phyloP scores from a whole-genome alignment of 2,329 filamentous ascomycete genomes.

The Diaporthe sp. region DNA sequence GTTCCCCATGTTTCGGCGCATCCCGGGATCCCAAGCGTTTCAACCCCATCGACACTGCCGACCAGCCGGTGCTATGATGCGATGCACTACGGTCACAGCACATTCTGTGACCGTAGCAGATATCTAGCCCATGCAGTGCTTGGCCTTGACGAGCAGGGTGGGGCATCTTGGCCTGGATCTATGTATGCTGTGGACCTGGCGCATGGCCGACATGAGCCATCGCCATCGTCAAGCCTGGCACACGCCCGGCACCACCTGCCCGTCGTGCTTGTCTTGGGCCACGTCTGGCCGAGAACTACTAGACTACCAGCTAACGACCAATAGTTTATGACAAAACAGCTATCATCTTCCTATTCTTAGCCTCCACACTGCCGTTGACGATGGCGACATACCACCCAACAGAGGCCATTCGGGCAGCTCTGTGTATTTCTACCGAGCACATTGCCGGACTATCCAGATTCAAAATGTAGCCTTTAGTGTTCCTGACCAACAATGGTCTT shows the following conservation, averaged over 20 bases:
- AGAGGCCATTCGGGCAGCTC: background rate
- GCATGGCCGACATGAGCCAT: background rate
- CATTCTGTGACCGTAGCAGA: slow-evolving; percentile 1
- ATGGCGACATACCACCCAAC: too few species aligned
- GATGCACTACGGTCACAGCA: background rate
- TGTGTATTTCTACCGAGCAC: background rate
- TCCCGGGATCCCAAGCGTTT: slow-evolving; percentile 19
- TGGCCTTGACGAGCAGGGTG: background rate
- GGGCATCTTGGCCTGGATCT: background rate
- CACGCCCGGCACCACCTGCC: background rate
- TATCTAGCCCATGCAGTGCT: slow-evolving; percentile 6
- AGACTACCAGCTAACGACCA: background rate
- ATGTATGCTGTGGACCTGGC: background rate
- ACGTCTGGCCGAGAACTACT: background rate
- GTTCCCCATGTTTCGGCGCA: slow-evolving; percentile 30
- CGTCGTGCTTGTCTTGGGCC: background rate
- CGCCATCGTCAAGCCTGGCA: background rate
- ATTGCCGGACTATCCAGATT: too few species aligned
- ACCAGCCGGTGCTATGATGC: slow-evolving; percentile 20
- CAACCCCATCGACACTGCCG: slow-evolving; percentile 23
- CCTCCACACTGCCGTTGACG: background rate
- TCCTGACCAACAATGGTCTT: background rate
- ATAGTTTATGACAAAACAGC: background rate
- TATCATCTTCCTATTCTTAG: background rate
- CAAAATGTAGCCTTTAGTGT: background rate